Percentiles rank a stretch among this genome's conserved stretches.
These are phyloP conservation scores for Cyberlindnera suaveolens DNA, from an alignment of 805 yeast genomes.

Conservation along the genomic window DNA sequence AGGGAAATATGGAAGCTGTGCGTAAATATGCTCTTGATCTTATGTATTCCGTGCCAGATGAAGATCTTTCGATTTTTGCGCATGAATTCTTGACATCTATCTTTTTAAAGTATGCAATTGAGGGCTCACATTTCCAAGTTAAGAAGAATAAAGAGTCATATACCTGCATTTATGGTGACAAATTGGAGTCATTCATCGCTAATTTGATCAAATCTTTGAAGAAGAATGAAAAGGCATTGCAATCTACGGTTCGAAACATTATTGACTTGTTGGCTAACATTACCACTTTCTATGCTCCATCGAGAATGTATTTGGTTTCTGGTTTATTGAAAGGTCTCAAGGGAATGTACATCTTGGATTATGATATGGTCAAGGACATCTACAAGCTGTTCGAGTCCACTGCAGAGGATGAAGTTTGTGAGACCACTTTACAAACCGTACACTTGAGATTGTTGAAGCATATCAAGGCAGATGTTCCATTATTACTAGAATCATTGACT, in stretches of 20 bases:
- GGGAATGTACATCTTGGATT: constrained; percentile 18
- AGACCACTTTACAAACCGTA: constrained; percentile 44
- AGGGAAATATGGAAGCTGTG: constrained; percentile 72
- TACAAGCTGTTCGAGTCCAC: constrained; percentile 30
- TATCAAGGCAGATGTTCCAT: constrained; percentile 25
- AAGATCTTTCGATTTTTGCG: constrained; percentile 42
- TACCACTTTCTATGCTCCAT: constrained; percentile 59
- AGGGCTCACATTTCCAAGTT: constrained; percentile 54
- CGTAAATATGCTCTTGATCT: constrained; percentile 54
- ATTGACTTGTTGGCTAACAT: constrained; percentile 42
- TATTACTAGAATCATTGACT: constrained; percentile 14
- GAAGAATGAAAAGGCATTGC: constrained; percentile 25
- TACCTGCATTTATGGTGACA: constrained; percentile 54
- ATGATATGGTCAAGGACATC: constrained; percentile 25
- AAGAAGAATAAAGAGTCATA: constrained; percentile 26
- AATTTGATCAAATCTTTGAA: constrained; percentile 27
- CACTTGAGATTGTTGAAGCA: constrained; percentile 40
- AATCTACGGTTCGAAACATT: constrained; percentile 24
- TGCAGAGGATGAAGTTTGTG: constrained; percentile 48
- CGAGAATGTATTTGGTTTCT: constrained; percentile 51
- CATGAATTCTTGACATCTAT: constrained; percentile 34
- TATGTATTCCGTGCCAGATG: constrained; percentile 43
- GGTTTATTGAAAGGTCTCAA: constrained; percentile 55
- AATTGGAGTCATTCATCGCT: constrained; percentile 39
- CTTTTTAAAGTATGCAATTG: constrained; percentile 55